These are phyloP conservation scores for Penstemon newberryi DNA, from an alignment of 257 asterid genomes.

Conservation along the genomic window DNA sequence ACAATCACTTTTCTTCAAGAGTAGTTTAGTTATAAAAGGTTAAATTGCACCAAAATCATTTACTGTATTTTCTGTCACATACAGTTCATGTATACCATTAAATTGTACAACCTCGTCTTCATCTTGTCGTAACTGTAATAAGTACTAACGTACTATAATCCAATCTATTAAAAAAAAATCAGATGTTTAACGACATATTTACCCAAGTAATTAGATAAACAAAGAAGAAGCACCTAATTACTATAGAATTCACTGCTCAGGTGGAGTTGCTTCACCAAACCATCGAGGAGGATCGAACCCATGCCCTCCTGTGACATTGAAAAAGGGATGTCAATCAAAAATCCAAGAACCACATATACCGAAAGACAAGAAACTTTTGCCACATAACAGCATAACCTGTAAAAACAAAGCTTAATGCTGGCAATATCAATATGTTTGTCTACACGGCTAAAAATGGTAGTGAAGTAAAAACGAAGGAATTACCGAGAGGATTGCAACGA, in stretches of 20 bases:
- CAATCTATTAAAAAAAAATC: no score
- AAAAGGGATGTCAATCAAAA: background rate
- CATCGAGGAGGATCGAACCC: constrained; percentile 98
- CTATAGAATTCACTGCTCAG: constrained; percentile 35
- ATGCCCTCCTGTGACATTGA: constrained; percentile 60
- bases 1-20: no score
- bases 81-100: no score
- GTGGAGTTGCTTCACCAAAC: constrained; percentile 68
- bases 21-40: no score
- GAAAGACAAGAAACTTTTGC: background rate
- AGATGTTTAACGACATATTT: background rate
- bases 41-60: no score
- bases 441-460: background rate
- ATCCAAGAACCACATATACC: no score
- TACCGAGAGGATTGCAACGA: constrained; percentile 95
- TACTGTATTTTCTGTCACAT: no score
- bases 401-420: background rate
- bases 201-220: constrained; percentile 10
- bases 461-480: background rate
- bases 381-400: background rate
- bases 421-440: constrained; percentile 7
- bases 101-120: no score
- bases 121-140: no score
- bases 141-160: no score
- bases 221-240: constrained; percentile 18